phyloP scores from a whole-genome alignment of 306 rosid genomes.

The Clitoria ternatea region DNA sequence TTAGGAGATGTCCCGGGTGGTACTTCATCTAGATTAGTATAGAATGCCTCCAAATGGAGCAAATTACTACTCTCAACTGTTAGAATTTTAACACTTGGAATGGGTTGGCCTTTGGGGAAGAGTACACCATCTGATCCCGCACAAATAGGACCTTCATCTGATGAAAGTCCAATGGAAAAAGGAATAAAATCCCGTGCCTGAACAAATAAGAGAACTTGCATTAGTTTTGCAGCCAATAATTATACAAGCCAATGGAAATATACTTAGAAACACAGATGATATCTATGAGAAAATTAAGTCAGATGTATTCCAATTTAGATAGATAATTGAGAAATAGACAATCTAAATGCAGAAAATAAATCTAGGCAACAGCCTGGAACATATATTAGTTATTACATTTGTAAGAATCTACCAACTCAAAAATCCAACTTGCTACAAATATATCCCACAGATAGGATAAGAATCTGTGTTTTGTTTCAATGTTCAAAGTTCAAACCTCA shows the following conservation, averaged over 20 bases:
- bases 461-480: slow-evolving; percentile 12
- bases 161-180: slow-evolving; percentile 68
- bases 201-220: slow-evolving; percentile 11
- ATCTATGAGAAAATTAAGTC: slow-evolving; percentile 11
- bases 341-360: not conserved
- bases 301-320: not conserved
- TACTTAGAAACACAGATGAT: not conserved
- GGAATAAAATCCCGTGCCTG: slow-evolving; percentile 82
- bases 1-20: slow-evolving; percentile 55
- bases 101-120: slow-evolving; percentile 73
- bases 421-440: not conserved
- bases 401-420: slow-evolving; percentile 1
- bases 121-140: slow-evolving; percentile 45
- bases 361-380: not conserved
- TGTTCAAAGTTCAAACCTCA: slow-evolving; percentile 72
- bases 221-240: slow-evolving; percentile 4
- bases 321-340: not conserved
- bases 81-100: slow-evolving; percentile 71
- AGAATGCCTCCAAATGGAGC: slow-evolving; percentile 72
- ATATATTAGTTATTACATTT: not conserved
- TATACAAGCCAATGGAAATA: not conserved
- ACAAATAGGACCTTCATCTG: slow-evolving; percentile 55
- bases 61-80: slow-evolving; percentile 45
- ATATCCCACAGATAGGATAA: slow-evolving; percentile 2
- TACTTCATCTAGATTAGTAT: slow-evolving; percentile 56